Base-by-base conservation (phyloP, 106 monocot genomes). In the Gastrodia elata region DNA sequence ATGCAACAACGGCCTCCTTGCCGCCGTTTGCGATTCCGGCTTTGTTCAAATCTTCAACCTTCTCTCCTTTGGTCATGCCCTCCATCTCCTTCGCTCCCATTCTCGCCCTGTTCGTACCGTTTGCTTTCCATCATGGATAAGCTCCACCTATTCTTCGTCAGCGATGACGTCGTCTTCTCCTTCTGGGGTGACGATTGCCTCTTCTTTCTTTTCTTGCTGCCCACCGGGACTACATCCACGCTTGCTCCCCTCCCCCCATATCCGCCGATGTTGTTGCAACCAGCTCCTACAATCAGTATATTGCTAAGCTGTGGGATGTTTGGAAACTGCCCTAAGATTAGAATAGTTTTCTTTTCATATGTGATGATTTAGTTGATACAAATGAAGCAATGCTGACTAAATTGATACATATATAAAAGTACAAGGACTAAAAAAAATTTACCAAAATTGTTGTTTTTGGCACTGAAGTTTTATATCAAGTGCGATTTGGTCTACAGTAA, bases 151-250 rank as follows among this genome's bases (percentile, higher is more conserved):
- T 83, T 96, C 77, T 89, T 92, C 39, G 95, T 57, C 40, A 92
- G 92, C 22, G 92, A 96, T 38, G 95, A 96, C 52, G 89, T 92
- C 11, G 76, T 90, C 15, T n/a, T n/a, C n/a, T n/a, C n/a, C n/a
- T n/a, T n/a, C n/a, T n/a, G n/a, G n/a, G n/a, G n/a, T n/a, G n/a
- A n/a, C n/a, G n/a, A n/a, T n/a, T n/a, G n/a, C n/a, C n/a, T 41
- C 32, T 96, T 3, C 7, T 82, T 32, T 77, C 85, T 49, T 56
- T 88, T 27, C 82, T 82, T 3, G 79, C 68, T 32, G 91, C 95
- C 20, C 95, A 96, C 52, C 81, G 82, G 43, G 95, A 96, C 38
- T 96, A 92, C 74, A 88, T 92, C 36, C 85, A 92, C 4, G 95
- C 87, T 6, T 89, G 92, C 1, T 58, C 82, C 10, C 65, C 89